These are phyloP conservation scores for Aspergillus sclerotioniger DNA, from an alignment of 495 filamentous ascomycete genomes.

Conservation along the genomic window DNA sequence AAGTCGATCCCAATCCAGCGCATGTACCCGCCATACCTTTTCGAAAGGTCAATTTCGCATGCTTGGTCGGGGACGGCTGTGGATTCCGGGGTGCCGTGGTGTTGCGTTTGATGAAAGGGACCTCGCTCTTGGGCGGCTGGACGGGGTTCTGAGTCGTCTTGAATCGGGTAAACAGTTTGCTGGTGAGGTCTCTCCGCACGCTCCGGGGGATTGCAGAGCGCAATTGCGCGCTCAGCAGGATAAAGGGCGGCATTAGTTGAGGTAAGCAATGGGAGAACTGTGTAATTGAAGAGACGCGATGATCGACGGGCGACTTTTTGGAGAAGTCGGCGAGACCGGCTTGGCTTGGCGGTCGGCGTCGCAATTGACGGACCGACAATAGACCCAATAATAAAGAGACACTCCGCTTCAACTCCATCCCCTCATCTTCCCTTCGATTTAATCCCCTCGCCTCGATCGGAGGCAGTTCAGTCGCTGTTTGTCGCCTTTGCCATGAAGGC, in stretches of 20 bases:
- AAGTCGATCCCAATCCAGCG: neutral
- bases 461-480: neutral
- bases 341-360: neutral
- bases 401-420: neutral
- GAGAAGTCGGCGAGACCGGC: neutral
- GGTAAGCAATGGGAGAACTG: neutral
- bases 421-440: neutral
- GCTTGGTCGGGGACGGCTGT: slow-evolving; percentile 14
- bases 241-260: slow-evolving; percentile 26
- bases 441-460: neutral
- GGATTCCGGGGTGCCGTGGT: slow-evolving; percentile 13
- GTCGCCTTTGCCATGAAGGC: slow-evolving; percentile 1
- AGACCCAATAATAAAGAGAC: too few relatives aligned
- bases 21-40: slow-evolving; percentile 25
- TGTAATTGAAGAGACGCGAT: neutral
- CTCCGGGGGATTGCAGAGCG: slow-evolving; percentile 27
- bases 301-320: neutral
- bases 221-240: slow-evolving; percentile 38
- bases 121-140: slow-evolving; percentile 28
- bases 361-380: too few relatives aligned
- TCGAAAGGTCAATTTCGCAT: slow-evolving; percentile 28
- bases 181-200: slow-evolving; percentile 28
- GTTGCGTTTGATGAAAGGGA: slow-evolving; percentile 23
- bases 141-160: slow-evolving; percentile 30
- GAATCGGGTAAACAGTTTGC: slow-evolving; percentile 27